Percentiles rank a stretch among this genome's conserved stretches.
These are phyloP conservation scores for Torrubiellomyces zombiae DNA, from an alignment of 2,329 filamentous ascomycete species.

Conservation along the genomic window DNA sequence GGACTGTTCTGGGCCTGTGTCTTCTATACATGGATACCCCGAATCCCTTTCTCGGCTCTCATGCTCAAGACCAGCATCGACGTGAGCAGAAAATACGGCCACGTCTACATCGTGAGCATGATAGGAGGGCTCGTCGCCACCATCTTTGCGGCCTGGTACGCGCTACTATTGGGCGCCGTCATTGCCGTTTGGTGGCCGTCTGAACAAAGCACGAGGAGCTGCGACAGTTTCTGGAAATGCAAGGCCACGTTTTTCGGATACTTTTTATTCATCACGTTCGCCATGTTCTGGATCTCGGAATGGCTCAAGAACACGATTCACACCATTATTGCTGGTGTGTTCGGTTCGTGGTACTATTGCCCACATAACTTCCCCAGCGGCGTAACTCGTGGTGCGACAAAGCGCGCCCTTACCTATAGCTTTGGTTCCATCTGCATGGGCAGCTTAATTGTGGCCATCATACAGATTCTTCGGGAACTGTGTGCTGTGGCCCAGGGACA, in stretches of 20 bases:
- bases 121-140: slow-evolving; percentile 63
- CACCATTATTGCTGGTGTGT: slow-evolving; percentile 72
- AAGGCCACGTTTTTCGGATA: slow-evolving; percentile 67
- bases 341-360: slow-evolving; percentile 87
- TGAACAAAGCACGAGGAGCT: too few species aligned
- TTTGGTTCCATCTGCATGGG: slow-evolving; percentile 85
- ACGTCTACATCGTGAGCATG: slow-evolving; percentile 76
- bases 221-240: too few species aligned
- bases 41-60: slow-evolving; percentile 80
- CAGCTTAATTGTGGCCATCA: slow-evolving; percentile 69
- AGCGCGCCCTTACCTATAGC: slow-evolving; percentile 70
- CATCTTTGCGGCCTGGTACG: slow-evolving; percentile 70
- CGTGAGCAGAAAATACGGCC: slow-evolving; percentile 66
- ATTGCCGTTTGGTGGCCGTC: too few species aligned
- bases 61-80: slow-evolving; percentile 82
- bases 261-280: slow-evolving; percentile 75
- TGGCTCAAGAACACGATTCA: slow-evolving; percentile 91
- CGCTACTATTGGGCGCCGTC: slow-evolving; percentile 67
- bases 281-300: slow-evolving; percentile 87
- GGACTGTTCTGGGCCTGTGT: slow-evolving; percentile 8
- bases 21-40: slow-evolving; percentile 76
- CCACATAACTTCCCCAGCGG: slow-evolving; percentile 52
- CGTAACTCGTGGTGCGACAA: slow-evolving; percentile 69
- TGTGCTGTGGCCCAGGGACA: slow-evolving; percentile 58
- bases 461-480: slow-evolving; percentile 69